Evolutionary conservation across 2,329 filamentous ascomycete species (phyloP).

Genomic region (Dothistroma pini): DNA sequence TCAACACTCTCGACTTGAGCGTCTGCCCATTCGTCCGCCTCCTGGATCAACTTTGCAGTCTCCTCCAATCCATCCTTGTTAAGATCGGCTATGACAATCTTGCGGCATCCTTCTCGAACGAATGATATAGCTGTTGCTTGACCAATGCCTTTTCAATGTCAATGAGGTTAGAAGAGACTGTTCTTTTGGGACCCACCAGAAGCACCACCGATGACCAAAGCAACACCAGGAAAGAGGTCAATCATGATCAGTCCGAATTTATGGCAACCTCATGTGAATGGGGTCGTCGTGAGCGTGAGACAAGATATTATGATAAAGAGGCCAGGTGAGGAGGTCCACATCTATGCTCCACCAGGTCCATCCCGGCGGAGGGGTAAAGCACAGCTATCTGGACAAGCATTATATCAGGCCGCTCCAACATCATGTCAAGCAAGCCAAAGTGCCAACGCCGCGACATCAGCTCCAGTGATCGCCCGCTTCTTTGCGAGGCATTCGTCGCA

Average conservation of each 20-base stretch:
- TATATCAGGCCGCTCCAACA: not conserved
- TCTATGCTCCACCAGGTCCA: not conserved
- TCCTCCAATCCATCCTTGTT: constrained; percentile 34
- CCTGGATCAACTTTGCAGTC: constrained; percentile 34
- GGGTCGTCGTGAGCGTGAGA: not conserved
- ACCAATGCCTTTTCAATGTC: constrained; percentile 39
- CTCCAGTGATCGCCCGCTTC: no score
- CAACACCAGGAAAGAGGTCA: constrained; percentile 33
- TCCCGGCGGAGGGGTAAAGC: not conserved
- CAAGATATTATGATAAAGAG: not conserved
- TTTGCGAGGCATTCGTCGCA: no score
- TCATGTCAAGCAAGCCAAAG: not conserved
- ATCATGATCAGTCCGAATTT: not conserved
- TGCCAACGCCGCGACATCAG: not conserved
- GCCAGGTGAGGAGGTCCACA: constrained; percentile 1
- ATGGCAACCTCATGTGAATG: constrained; percentile 15
- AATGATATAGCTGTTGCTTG: constrained; percentile 45
- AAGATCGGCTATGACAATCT: constrained; percentile 43
- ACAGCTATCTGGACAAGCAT: not conserved
- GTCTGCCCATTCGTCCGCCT: constrained; percentile 20
- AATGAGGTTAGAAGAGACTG: not conserved
- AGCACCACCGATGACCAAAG: constrained; percentile 34
- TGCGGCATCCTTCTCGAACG: constrained; percentile 43
- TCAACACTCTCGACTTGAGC: constrained; percentile 27
- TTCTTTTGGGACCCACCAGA: constrained; percentile 24